Evolutionary conservation across 495 filamentous ascomycete species (phyloP), one percentile per base, ranked within the genome.

Genomic region (Saxophila tyrrhenica): DNA sequence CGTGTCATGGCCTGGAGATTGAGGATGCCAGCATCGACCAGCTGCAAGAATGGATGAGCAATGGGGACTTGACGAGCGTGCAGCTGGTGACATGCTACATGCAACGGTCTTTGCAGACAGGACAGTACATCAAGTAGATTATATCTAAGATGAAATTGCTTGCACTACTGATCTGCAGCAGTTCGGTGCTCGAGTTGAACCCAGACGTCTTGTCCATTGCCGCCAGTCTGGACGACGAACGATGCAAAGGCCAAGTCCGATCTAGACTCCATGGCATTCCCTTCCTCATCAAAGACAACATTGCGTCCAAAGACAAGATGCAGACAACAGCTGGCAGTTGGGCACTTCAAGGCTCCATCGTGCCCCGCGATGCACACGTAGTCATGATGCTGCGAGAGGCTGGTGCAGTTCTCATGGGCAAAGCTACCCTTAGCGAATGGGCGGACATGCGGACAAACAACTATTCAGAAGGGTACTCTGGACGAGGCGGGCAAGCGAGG

Each of bases 361-460:
- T 85, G 0, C 85, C 84, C 0, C 73, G 80, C 25, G 83, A 87
- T 67, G 76, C 84, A 10, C 62, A 70, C 48, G 81, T 87, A 1
- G 78, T 87, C 2, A 54, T 71, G 25, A 66, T 69, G 29, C 72
- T 89, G 29, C 78, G 85, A 17, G 65, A 77, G 56, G 79, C 79
- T 15, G 85, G 85, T 24, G 84, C 83, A 15, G 64, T 87, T 19
- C 70, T 89, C 8, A 64, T 89, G 32, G 85, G 84, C 24, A 80
- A 87, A 62, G 79, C 82, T 1, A 81, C 78, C 16, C 63, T 89
- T 58, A 81, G 76, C 59, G 84, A 88, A 63, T 88, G 84, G 83
- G 84, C 84, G 2, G 79, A 82, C 59, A 82, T 85, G 80, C 74
- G 84, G n/a, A 78, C 72, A 23, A 83, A 78, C 64, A 74, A 81